A percentile compares a stretch with the other conserved stretches of the same genome.
These are phyloP conservation scores for Botrytis pseudocinerea DNA, from an alignment of 2,329 filamentous ascomycete genomes.

Conservation along the genomic window DNA sequence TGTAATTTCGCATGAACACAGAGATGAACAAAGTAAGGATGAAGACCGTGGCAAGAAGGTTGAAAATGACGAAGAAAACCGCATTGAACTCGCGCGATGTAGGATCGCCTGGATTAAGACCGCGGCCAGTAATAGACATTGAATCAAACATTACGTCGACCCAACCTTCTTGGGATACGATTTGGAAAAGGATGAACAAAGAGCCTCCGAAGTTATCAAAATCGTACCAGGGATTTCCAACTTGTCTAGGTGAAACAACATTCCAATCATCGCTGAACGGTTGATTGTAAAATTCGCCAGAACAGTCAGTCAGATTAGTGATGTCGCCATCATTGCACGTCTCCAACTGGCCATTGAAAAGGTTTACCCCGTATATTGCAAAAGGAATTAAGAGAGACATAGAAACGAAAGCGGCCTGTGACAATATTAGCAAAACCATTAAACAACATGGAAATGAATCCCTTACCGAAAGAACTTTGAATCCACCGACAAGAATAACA, in stretches of 20 bases:
- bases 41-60: conserved; percentile 93
- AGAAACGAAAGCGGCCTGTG: conserved; percentile 77
- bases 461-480: conserved; percentile 71
- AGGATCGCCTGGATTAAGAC: conserved; percentile 69
- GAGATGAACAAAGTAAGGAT: conserved; percentile 96
- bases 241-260: conserved; percentile 78
- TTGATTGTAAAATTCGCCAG: conserved; percentile 75
- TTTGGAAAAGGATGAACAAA: conserved; percentile 95
- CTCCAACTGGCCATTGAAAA: conserved; percentile 82
- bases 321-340: conserved; percentile 75
- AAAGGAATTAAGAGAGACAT: conserved; percentile 93
- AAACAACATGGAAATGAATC: not conserved
- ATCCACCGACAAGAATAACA: conserved; percentile 87
- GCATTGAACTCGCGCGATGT: conserved; percentile 77
- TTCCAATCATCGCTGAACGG: conserved; percentile 77
- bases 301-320: conserved; percentile 68
- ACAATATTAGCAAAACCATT: conserved; percentile 33
- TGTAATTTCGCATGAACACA: conserved; percentile 99
- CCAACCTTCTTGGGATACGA: conserved; percentile 98
- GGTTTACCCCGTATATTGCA: conserved; percentile 90
- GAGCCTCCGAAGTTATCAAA: conserved; percentile 96
- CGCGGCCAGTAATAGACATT: conserved; percentile 76
- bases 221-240: conserved; percentile 78
- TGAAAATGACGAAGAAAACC: conserved; percentile 94
- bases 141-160: conserved; percentile 85